phyloP scores from a whole-genome alignment of 2,329 filamentous ascomycete genomes.

The Epichloe brachyelytri region DNA sequence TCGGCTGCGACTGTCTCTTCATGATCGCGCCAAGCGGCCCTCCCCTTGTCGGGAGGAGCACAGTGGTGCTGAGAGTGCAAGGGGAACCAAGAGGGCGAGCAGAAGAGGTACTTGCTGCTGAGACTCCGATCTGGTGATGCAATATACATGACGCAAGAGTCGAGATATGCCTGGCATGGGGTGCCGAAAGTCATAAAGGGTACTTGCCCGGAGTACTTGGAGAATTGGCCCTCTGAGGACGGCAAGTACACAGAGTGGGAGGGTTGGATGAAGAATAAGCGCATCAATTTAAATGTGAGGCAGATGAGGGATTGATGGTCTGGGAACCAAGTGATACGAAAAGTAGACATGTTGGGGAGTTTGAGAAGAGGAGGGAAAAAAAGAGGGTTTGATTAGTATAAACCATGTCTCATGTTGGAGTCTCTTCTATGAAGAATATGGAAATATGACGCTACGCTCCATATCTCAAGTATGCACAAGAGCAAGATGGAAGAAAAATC shows the following conservation, averaged over 20 bases:
- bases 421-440: too few relatives aligned
- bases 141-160: slow-evolving; percentile 73
- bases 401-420: too few relatives aligned
- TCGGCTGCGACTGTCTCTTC: slow-evolving; percentile 86
- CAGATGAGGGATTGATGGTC: slow-evolving; percentile 55
- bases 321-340: background rate
- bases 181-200: slow-evolving; percentile 73
- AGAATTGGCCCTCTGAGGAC: slow-evolving; percentile 57
- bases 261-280: slow-evolving; percentile 79
- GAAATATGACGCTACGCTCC: too few relatives aligned
- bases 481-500: background rate
- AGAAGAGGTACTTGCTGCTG: slow-evolving; percentile 44
- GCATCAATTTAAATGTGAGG: slow-evolving; percentile 83
- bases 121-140: slow-evolving; percentile 74
- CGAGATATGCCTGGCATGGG: slow-evolving; percentile 88
- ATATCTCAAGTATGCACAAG: background rate
- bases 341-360: too few relatives aligned
- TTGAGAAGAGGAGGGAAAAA: background rate
- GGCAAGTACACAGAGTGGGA: slow-evolving; percentile 53
- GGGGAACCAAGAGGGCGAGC: slow-evolving; percentile 7
- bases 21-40: slow-evolving; percentile 54
- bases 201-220: slow-evolving; percentile 66
- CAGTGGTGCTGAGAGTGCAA: slow-evolving; percentile 2
- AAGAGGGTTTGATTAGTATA: background rate
- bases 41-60: slow-evolving; percentile 11